phyloP scores from a whole-genome alignment of 2,329 filamentous ascomycete genomes.

The Botrytis cinerea region DNA sequence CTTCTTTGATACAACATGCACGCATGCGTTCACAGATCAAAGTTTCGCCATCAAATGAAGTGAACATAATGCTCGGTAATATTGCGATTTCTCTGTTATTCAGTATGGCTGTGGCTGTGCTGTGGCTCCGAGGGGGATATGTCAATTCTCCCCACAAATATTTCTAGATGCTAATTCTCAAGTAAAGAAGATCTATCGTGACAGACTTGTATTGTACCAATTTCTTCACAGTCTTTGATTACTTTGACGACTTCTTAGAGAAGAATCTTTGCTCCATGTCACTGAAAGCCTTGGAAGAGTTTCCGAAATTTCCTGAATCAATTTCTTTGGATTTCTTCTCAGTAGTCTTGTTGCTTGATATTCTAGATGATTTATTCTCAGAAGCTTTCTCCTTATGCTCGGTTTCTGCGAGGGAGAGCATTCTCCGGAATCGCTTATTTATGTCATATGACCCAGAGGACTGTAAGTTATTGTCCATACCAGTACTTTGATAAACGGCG shows the following conservation, averaged over 20 bases:
- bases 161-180: neutral
- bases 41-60: neutral
- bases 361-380: rapidly evolving
- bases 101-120: neutral
- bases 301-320: neutral
- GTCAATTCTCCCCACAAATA: rapidly evolving
- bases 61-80: neutral
- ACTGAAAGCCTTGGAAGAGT: rapidly evolving
- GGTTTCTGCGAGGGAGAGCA: neutral
- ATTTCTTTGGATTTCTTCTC: rapidly evolving
- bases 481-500: no score
- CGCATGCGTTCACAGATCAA: neutral
- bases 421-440: neutral
- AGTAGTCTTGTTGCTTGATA: neutral
- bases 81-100: neutral
- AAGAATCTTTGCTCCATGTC: neutral
- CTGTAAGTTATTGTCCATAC: rapidly evolving
- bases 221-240: neutral
- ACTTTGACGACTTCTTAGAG: neutral
- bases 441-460: no score
- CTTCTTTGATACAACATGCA: no score
- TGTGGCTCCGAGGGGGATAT: neutral
- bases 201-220: neutral
- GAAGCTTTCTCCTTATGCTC: neutral
- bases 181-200: neutral